These are phyloP conservation scores for Calocera viscosa DNA, from an alignment of 768 basidiomycete genomes.

Conservation along the genomic window DNA sequence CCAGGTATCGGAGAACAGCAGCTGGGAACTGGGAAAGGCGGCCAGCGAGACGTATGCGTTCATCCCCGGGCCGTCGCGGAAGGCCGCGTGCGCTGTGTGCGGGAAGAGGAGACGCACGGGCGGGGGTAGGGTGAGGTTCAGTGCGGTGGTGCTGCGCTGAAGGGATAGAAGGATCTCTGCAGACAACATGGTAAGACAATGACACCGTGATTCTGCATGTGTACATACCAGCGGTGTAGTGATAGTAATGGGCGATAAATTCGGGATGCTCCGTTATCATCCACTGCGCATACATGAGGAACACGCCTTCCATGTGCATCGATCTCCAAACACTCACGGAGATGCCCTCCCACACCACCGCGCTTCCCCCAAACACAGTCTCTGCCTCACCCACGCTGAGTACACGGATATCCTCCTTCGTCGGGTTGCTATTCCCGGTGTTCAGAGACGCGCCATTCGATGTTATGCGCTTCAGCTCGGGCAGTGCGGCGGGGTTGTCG, in stretches of 20 bases:
- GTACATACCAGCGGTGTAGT: neutral
- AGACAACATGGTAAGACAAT: neutral
- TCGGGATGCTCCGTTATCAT: neutral
- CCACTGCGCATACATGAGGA: constrained; percentile 1
- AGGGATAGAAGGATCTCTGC: constrained; percentile 1
- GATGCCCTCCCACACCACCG: neutral
- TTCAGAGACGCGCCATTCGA: neutral
- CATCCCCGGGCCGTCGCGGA: constrained; percentile 1
- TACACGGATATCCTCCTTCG: neutral
- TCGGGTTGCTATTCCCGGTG: neutral
- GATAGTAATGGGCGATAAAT: constrained; percentile 1
- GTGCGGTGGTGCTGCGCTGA: neutral
- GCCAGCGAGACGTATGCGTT: neutral
- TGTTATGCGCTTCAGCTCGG: neutral
- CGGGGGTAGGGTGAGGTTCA: neutral
- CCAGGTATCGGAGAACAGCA: constrained; percentile 5
- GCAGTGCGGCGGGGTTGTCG: neutral
- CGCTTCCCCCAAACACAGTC: neutral
- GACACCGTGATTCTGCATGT: neutral
- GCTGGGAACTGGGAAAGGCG: neutral
- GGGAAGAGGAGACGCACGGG: neutral
- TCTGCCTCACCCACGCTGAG: neutral
- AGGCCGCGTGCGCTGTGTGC: neutral
- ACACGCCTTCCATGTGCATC: neutral
- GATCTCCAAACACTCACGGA: neutral